Conservation (phyloP, 805 yeast species). For the Scheffersomyces lignosus region DNA sequence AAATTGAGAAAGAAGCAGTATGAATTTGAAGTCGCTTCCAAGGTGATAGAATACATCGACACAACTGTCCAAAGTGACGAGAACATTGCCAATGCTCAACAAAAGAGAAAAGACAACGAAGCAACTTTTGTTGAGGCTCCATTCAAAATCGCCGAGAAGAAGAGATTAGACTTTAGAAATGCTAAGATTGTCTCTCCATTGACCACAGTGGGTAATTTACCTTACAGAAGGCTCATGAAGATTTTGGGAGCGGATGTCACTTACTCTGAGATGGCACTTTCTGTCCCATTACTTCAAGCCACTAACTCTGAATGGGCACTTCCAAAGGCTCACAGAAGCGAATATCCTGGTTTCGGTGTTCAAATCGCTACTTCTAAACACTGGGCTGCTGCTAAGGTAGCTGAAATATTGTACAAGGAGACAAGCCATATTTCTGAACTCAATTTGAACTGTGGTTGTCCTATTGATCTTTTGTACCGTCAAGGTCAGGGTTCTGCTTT, state of each 20-base stretch:
- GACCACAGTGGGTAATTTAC: constrained; percentile 96
- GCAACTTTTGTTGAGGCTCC: constrained; percentile 74
- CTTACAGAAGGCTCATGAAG: constrained; percentile 91
- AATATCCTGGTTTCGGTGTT: constrained; percentile 86
- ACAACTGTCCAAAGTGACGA: constrained; percentile 49
- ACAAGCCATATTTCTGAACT: constrained; percentile 72
- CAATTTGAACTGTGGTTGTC: constrained; percentile 95
- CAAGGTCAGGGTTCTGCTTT: constrained; percentile 96
- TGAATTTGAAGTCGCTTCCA: constrained; percentile 56
- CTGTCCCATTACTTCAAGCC: constrained; percentile 85
- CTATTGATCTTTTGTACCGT: constrained; percentile 89
- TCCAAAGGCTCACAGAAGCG: constrained; percentile 81
- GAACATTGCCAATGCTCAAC: constrained; percentile 36
- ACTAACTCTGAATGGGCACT: constrained; percentile 96
- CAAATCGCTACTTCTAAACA: constrained; percentile 90
- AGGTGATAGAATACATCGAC: constrained; percentile 64
- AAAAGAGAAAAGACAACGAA: constrained; percentile 34
- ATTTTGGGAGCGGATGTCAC: constrained; percentile 90
- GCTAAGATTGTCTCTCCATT: constrained; percentile 93
- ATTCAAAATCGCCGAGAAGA: constrained; percentile 79
- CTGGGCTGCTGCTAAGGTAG: constrained; percentile 91
- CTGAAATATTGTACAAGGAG: constrained; percentile 68
- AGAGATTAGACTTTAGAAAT: constrained; percentile 58
- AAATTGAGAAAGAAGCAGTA: constrained; percentile 62
- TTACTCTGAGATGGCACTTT: constrained; percentile 92